Evolutionary conservation across 495 filamentous ascomycete genomes (phyloP).

Genomic region (Chaetomium tenue): DNA sequence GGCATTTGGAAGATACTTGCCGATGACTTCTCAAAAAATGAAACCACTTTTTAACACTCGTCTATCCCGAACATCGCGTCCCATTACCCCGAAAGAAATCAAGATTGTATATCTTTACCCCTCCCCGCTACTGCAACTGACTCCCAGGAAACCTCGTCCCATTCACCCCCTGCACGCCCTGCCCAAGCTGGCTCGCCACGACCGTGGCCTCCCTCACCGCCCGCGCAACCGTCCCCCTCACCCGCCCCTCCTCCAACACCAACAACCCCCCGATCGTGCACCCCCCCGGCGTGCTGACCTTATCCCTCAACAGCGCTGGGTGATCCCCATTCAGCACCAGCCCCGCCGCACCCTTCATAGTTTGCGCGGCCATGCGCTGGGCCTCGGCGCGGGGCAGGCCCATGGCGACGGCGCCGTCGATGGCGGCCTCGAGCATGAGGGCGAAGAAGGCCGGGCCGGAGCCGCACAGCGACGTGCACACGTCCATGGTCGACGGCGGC

Average conservation of each 20-base stretch:
- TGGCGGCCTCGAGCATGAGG: conserved; percentile 71
- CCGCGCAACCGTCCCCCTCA: conserved; percentile 66
- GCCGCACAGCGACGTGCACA: conserved; percentile 69
- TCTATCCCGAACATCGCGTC: background rate
- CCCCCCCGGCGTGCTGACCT: conserved; percentile 75
- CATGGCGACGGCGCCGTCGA: conserved; percentile 79
- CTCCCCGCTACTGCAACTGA: conserved; percentile 21
- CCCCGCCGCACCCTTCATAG: conserved; percentile 67
- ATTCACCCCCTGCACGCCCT: conserved; percentile 50
- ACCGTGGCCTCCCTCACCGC: conserved; percentile 77
- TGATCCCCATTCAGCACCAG: conserved; percentile 72
- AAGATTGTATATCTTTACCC: background rate
- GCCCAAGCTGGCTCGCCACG: conserved; percentile 69
- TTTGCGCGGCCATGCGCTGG: conserved; percentile 77
- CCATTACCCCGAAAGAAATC: background rate
- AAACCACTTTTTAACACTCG: background rate
- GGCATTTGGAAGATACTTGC: background rate
- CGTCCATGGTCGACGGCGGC: conserved; percentile 68
- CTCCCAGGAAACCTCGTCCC: conserved; percentile 35
- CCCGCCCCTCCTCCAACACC: conserved; percentile 72
- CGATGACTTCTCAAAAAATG: background rate
- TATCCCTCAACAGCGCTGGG: conserved; percentile 71
- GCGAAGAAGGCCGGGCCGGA: conserved; percentile 78
- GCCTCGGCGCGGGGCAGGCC: conserved; percentile 74
- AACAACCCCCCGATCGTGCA: conserved; percentile 76